Evolutionary conservation across 139 green algal genomes (phyloP), one percentile per base, ranked within the genome.

Genomic region (Micractinium sp.): DNA sequence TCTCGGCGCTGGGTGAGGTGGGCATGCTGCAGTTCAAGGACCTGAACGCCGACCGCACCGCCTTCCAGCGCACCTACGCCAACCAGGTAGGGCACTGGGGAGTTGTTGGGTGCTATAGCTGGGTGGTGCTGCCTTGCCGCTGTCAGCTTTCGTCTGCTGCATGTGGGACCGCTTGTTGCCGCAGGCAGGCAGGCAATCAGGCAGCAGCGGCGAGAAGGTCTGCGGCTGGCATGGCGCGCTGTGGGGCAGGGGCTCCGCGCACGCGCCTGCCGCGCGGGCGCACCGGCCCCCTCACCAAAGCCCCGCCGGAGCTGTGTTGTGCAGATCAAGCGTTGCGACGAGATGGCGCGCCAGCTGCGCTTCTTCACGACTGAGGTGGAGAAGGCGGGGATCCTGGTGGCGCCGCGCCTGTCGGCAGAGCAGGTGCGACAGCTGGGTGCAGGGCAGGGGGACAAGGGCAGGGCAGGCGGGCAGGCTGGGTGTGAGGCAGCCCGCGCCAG

Each of bases 291-390:
- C n/a, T n/a, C 47, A 56, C 47, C 47, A 56, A 31, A 69, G 12
- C 41, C 15, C 16, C 2, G 39, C 33, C 35, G 9, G 33, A 2
- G 38, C n/a, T 56, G 47, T 84, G 27, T 38, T 36, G 87, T 29
- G 60, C 93, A 99, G 96, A 98, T 99, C 78, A 99, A 99, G 90
- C 95, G 98, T 14, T 99, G 96, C 82, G 98, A 99, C 63, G 98
- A 99, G 91, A 98, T 99, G 97, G 93, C 97, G 0, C 91, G 98
- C 16, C 98, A 97, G 94, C 88, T 99, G 82, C 94, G 98, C 25
- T 99, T 98, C 89, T 97, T 99, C 87, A 91, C 92, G 27, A 96
- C 98, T 33, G 94, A 99, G 95, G 95, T 97, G 29, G 91, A 95
- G 41, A 98, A 98, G 89, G 95, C 93, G 20, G 92, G 91, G 31